These are phyloP conservation scores for Metschnikowia anglica DNA, from an alignment of 805 yeast genomes.

Conservation along the genomic window DNA sequence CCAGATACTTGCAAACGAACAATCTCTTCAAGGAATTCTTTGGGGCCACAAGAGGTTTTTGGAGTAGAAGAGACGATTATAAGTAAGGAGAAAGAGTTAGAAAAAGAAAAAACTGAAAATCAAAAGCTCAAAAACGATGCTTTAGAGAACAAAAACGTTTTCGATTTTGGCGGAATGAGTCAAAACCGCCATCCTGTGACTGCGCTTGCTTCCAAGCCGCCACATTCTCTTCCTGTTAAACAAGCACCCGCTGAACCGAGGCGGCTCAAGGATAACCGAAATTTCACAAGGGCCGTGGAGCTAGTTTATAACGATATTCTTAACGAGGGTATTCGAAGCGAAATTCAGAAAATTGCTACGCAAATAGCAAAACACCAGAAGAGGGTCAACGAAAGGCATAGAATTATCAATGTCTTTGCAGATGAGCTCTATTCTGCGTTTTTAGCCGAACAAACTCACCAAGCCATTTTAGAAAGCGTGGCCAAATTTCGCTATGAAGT, in stretches of 20 bases:
- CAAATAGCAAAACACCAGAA: slow-evolving; percentile 26
- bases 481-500: slow-evolving; percentile 44
- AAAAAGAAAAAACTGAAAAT: slow-evolving; percentile 6
- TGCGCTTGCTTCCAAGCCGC: not conserved
- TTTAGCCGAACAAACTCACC: slow-evolving; percentile 53
- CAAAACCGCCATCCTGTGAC: not conserved
- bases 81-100: not conserved
- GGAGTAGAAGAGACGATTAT: no score
- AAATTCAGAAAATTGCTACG: slow-evolving; percentile 26
- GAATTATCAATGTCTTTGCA: slow-evolving; percentile 40
- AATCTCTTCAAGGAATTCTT: no score
- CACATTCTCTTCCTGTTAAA: not conserved
- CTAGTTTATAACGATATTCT: slow-evolving; percentile 25
- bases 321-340: slow-evolving; percentile 24
- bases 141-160: slow-evolving; percentile 12
- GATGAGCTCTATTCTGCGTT: slow-evolving; percentile 59
- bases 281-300: slow-evolving; percentile 30
- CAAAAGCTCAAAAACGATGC: slow-evolving; percentile 8
- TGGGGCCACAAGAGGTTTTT: no score
- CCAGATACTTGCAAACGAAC: no score
- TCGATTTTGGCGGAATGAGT: not conserved
- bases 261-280: slow-evolving; percentile 21
- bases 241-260: not conserved
- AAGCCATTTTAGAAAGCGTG: slow-evolving; percentile 39
- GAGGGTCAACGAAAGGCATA: slow-evolving; percentile 21